Base-by-base conservation (phyloP, 495 filamentous ascomycete species). In the Hypoxylon crocopeplum region DNA sequence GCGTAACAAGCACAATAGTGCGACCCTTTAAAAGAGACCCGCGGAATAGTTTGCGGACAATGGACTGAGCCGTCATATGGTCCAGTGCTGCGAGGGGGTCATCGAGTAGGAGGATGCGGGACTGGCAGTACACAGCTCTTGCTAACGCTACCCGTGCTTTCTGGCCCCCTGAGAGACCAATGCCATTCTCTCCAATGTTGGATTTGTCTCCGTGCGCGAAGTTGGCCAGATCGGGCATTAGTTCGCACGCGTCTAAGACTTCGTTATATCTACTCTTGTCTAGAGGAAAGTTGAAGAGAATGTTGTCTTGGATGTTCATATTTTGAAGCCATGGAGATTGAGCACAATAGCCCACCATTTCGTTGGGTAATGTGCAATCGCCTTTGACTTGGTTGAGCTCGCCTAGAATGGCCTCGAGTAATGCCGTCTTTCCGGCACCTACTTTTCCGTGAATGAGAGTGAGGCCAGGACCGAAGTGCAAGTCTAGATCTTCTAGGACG, bases 61-160 rank as follows among this genome's bases (percentile, higher is more conserved):
- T 87, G 3, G 70, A 75, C 54, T 90, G 86, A 1, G 90, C 91
- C 0, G 91, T 96, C 20, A 88, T 82, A 64, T 93, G 89, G 71
- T 99, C 95, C 25, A 99, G 88, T 1, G 95, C 93, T 16, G 93
- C 95, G 15, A 99, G 81, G 51, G 92, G 88, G 69, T 99, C 95
- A 67, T 99, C 95, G n/a, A 98, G 80, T 3, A 99, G 78, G 61
- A 98, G 89, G 49, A 98, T 85, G 68, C 96, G 90, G 6, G 92
- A 89, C 38, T 89, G 83, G 63, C 94, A 91, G 69, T 99, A 99
- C 1, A 99, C 88, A 46, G 95, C 95, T 68, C 95, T 79, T 3
- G 95, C 95, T 46, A 99, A 79, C 1, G 92, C 94, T 55, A 99
- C 80, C 16, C 95, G 85, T 33, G 95, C 94, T 73, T 91, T 96